Evolutionary conservation across 345 rosid species (phyloP), one percentile per base, ranked within the genome.

Genomic region (Lagerstroemia speciosa): DNA sequence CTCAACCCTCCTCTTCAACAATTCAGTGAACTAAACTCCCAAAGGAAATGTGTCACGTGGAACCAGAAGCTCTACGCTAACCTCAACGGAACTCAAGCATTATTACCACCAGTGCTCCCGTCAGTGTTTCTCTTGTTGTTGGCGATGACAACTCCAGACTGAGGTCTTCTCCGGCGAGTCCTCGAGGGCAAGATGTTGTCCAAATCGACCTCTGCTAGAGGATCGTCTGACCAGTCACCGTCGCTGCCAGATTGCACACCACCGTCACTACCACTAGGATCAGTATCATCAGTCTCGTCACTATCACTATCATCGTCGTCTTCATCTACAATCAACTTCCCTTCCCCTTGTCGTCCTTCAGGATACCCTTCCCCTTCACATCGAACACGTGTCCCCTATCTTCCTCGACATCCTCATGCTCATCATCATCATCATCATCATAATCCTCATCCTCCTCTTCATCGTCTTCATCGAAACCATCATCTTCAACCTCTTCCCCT

Each of bases 151-250:
- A 84, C 74, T 62, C 94, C 94, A 30, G 96, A 87, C 68, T 69
- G 81, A 38, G 69, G 73, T 36, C 72, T 76, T 46, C 78, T 73
- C 72, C 86, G 74, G 71, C 97, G 80, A 17, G 97, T 91, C 86
- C 99, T 84, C 6, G 96, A 86, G 1, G 97, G 93, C 1, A 94
- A 83, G 65, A 94, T 94, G 71, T 94, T 94, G 71, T 88, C 86
- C 85, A 88, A 76, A 84, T 94, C 99, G 62, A 94, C 96, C 86
- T 94, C 99, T 10, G 97, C 90, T 75, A 94, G 74, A 2, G 97
- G 96, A 84, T 93, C 97, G 30, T 93, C 97, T 7, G 94, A 87
- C 65, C 83, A 78, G 69, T 91, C 94, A 67, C 86, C 83, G n/a
- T 77, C 88, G 19, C 71, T 83, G 2, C 75, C 84, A 17, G 82